Conservation (phyloP, 495 filamentous ascomycete species). For the Aspergillus nidulans region DNA sequence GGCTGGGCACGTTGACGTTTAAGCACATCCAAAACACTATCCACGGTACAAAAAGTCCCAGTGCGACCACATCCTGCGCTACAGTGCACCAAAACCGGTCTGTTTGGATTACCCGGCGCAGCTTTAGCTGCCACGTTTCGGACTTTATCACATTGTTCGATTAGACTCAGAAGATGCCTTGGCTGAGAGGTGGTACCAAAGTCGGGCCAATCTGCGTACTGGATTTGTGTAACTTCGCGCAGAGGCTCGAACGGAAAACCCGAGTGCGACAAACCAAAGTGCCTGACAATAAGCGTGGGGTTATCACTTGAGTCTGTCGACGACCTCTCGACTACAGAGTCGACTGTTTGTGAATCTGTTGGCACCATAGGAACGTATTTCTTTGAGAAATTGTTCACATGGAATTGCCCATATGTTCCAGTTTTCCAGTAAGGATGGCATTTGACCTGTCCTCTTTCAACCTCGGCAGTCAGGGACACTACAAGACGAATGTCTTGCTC, state of each 20-base stretch:
- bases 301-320: conserved; percentile 18
- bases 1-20: conserved; percentile 61
- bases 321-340: conserved; percentile 5
- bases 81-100: conserved; percentile 90
- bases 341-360: conserved; percentile 13
- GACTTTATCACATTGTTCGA: conserved; percentile 74
- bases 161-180: conserved; percentile 74
- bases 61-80: conserved; percentile 93
- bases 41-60: conserved; percentile 93
- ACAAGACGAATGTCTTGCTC: conserved; percentile 92
- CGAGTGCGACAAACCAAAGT: conserved; percentile 77
- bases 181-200: conserved; percentile 92
- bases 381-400: conserved; percentile 73
- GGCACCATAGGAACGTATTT: conserved; percentile 70
- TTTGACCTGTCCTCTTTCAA: conserved; percentile 90
- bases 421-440: conserved; percentile 89
- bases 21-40: conserved; percentile 89
- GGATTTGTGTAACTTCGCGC: conserved; percentile 90
- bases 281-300: conserved; percentile 69
- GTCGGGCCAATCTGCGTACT: conserved; percentile 93
- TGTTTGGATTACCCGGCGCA: conserved; percentile 36
- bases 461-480: conserved; percentile 94
- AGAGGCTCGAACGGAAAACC: conserved; percentile 77
- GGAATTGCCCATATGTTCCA: conserved; percentile 75
- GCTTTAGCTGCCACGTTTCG: conserved; percentile 31